Base-by-base conservation (phyloP, 371 early-diverging fungal species). In the Rhizopus sp. region DNA sequence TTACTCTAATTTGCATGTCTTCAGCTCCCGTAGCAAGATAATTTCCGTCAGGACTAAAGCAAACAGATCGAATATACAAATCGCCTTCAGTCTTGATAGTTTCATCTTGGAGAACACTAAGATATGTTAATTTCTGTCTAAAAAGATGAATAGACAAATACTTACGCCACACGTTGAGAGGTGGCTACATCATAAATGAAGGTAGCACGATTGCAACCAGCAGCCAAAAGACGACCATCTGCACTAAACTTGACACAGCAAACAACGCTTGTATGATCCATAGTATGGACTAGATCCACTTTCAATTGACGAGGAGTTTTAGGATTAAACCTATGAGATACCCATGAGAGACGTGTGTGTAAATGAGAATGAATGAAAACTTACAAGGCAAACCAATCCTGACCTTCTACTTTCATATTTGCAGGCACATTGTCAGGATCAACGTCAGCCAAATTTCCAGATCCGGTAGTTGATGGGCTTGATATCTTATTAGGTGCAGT, bases 1-100 rank as follows among this genome's bases (percentile, higher is more conserved):
- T 59, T 79, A 93, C 85, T 45, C 97, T 85, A 57, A 98, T 93
- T 52, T 92, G 86, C 67, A 87, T 93, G 68, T 99, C 99, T 68
- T 98, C 97, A 5, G 97, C 97, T 37, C 99, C 99, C 3, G 99
- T 96, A 9, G 98, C 99, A 33, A 99, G 81, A 60, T 73, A 90
- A 49, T 83, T 87, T 55, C 93, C 91, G 69, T 97, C 97, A 13
- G 96, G 96, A 62, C 95, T 95, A 66, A 99, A 99, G 72, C 94
- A 93, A 31, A 98, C 96, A 5, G 95, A 91, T 17, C 98, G 91
- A 67, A 98, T 94, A 63, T 98, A 98, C 38, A 95, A 72, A 73
- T 97, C 97, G 6, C 75, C 73, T 55, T 90, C 87, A 57, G 84
- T 86, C 50, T 85, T 81, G 6, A 84, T 88, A 29, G 68, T 80